phyloP scores from a whole-genome alignment of 768 basidiomycete species.

The Auriscalpium microsporum region DNA sequence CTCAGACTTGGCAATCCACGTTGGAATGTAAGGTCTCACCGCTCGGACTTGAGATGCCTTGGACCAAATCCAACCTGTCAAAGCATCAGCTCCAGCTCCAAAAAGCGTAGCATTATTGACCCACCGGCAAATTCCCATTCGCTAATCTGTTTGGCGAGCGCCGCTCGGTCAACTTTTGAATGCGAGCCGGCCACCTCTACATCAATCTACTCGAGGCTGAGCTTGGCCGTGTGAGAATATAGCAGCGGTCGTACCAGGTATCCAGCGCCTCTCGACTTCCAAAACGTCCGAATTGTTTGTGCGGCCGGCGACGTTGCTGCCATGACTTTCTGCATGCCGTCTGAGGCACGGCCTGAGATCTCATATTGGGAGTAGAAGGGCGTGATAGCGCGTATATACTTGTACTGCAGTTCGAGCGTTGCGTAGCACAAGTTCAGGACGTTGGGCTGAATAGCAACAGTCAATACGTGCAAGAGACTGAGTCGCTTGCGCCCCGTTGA shows the following conservation, averaged over 20 bases:
- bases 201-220: slow-evolving; percentile 24
- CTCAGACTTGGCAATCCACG: background rate
- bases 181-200: slow-evolving; percentile 22
- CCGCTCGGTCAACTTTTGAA: slow-evolving; percentile 23
- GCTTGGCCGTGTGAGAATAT: background rate
- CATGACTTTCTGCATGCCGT: slow-evolving; percentile 23
- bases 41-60: slow-evolving; percentile 33
- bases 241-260: slow-evolving; percentile 16
- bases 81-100: background rate
- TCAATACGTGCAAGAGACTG: background rate
- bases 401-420: slow-evolving; percentile 38
- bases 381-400: slow-evolving; percentile 35
- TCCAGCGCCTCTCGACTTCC: slow-evolving; percentile 20
- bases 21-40: slow-evolving; percentile 12
- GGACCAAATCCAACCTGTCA: slow-evolving; percentile 21
- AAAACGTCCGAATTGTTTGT: slow-evolving; percentile 22
- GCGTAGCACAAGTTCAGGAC: slow-evolving; percentile 38
- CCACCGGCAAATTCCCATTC: slow-evolving; percentile 33
- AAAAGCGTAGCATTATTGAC: background rate
- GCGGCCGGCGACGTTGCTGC: slow-evolving; percentile 26
- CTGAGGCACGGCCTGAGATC: slow-evolving; percentile 21
- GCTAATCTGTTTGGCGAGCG: slow-evolving; percentile 28
- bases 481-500: background rate
- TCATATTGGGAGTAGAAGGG: slow-evolving; percentile 38
- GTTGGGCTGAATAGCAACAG: slow-evolving; percentile 24